Evolutionary conservation across 1,139 yeast genomes (phyloP).

Genomic region (Dujonia santamariae): DNA sequence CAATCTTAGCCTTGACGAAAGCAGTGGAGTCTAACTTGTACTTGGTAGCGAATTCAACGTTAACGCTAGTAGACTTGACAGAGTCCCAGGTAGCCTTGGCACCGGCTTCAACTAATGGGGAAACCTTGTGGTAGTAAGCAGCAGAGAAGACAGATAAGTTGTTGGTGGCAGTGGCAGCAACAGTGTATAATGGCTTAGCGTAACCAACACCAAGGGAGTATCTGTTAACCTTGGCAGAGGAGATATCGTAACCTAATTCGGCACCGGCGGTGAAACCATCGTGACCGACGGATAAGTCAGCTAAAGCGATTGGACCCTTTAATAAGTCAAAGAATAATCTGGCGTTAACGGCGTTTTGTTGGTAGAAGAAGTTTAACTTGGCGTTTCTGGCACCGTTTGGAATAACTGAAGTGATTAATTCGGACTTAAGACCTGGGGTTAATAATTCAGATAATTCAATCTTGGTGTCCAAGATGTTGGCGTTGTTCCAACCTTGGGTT

Average conservation of each 20-base stretch:
- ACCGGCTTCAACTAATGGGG: constrained; percentile 91
- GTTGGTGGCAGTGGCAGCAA: constrained; percentile 85
- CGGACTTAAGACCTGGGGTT: constrained; percentile 95
- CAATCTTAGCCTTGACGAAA: constrained; percentile 93
- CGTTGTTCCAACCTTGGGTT: constrained; percentile 97
- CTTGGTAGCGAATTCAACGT: constrained; percentile 93
- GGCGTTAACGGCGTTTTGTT: constrained; percentile 90
- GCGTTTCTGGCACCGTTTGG: constrained; percentile 91
- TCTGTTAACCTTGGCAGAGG: constrained; percentile 88
- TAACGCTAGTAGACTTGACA: constrained; percentile 62
- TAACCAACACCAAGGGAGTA: constrained; percentile 95
- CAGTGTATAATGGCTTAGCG: constrained; percentile 82
- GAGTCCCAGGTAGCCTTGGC: constrained; percentile 97
- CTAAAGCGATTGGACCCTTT: constrained; percentile 93
- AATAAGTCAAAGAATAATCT: constrained; percentile 93
- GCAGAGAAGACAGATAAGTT: constrained; percentile 91
- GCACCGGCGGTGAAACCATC: constrained; percentile 98
- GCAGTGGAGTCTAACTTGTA: constrained; percentile 84
- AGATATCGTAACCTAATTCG: constrained; percentile 94
- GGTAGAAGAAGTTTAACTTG: constrained; percentile 86
- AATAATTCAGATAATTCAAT: constrained; percentile 88
- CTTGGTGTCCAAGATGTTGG: constrained; percentile 90
- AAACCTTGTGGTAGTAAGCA: constrained; percentile 95
- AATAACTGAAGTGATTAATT: constrained; percentile 80
- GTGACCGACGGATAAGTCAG: constrained; percentile 92